Evolutionary conservation across 2,329 filamentous ascomycete species (phyloP).

Genomic region (Phoma sp.): DNA sequence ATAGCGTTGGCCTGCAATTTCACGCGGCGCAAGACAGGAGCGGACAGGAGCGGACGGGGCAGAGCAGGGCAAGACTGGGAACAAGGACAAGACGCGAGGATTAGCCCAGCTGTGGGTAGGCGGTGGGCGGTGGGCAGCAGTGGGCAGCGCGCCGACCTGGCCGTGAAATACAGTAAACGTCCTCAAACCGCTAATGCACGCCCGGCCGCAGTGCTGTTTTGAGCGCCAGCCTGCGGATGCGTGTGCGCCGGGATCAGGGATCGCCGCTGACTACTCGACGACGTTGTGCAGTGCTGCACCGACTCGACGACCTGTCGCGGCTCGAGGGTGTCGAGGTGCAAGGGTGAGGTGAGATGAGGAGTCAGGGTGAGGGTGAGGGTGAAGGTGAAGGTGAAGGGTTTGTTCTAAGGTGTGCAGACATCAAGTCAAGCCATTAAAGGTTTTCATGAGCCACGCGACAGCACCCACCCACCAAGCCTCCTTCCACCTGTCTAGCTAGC

Average conservation of each 20-base stretch:
- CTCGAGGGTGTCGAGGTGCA: not conserved
- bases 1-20: slow-evolving; percentile 51
- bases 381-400: too few species aligned
- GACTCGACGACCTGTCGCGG: slow-evolving; percentile 5
- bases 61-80: too few species aligned
- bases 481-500: too few species aligned
- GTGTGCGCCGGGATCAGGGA: slow-evolving; percentile 36
- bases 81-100: too few species aligned
- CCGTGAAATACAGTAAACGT: slow-evolving; percentile 46
- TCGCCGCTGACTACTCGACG: slow-evolving; percentile 25
- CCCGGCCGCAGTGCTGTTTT: slow-evolving; percentile 38
- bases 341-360: too few species aligned
- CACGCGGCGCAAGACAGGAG: slow-evolving; percentile 23
- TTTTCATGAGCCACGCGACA: too few species aligned
- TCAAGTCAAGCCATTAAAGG: too few species aligned
- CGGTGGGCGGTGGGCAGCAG: not conserved
- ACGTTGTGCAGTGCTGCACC: slow-evolving; percentile 8
- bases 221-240: slow-evolving; percentile 36
- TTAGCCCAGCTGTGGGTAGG: too few species aligned
- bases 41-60: too few species aligned
- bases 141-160: slow-evolving; percentile 32
- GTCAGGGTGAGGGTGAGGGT: too few species aligned
- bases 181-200: slow-evolving; percentile 45
- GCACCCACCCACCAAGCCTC: too few species aligned
- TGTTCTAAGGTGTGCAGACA: too few species aligned